These are phyloP conservation scores for Aspergillus panamensis DNA, from an alignment of 495 filamentous ascomycete genomes.

Conservation along the genomic window DNA sequence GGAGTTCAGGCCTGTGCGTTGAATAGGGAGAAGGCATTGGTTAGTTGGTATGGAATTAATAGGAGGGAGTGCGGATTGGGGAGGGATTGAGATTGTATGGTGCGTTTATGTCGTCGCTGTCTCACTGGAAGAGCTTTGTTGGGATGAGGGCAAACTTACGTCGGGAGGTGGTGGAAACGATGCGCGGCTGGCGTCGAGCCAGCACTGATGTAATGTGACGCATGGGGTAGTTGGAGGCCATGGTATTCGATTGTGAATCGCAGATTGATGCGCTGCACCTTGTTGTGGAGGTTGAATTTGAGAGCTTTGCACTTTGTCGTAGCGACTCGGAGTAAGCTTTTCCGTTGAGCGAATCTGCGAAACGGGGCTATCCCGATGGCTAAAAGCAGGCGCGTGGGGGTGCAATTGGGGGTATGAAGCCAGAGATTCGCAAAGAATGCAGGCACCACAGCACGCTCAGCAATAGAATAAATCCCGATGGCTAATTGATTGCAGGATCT, in stretches of 20 bases:
- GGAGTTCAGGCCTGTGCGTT: constrained; percentile 32
- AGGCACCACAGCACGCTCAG: constrained; percentile 31
- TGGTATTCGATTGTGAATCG: constrained; percentile 19
- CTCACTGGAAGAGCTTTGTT: constrained; percentile 4
- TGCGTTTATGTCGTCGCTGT: background rate
- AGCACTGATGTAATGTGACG: constrained; percentile 39
- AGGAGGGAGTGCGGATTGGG: background rate
- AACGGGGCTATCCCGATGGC: background rate
- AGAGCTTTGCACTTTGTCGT: background rate
- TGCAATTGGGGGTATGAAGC: constrained; percentile 26
- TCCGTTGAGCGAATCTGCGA: background rate
- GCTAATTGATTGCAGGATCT: constrained; percentile 9
- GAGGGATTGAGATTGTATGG: background rate
- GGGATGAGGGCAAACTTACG: constrained; percentile 34
- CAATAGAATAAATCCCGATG: constrained; percentile 15
- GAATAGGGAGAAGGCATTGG: background rate
- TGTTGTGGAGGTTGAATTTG: background rate
- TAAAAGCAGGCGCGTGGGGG: constrained; percentile 13
- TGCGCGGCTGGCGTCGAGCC: constrained; percentile 37
- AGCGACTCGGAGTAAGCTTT: background rate
- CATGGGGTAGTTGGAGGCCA: constrained; percentile 38
- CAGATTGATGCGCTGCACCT: background rate
- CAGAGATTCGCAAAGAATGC: constrained; percentile 19
- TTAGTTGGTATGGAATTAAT: background rate
- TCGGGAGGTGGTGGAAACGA: constrained; percentile 29